Evolutionary conservation across 306 rosid genomes (phyloP).

Genomic region (Lotus japonicus): DNA sequence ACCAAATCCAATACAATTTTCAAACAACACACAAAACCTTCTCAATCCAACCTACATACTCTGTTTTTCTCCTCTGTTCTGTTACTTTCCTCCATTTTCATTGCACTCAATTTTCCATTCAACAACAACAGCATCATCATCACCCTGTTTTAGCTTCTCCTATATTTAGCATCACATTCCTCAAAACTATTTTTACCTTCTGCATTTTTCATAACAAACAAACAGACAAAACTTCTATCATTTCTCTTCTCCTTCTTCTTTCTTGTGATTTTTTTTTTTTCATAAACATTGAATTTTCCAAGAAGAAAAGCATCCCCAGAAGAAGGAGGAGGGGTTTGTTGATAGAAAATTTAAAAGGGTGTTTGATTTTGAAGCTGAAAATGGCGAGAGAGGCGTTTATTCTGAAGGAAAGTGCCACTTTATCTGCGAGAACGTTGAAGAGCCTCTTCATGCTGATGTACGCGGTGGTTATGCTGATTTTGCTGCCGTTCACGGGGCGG

Average conservation of each 20-base stretch:
- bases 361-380: background rate
- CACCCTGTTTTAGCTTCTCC: background rate
- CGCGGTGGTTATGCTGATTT: conserved; percentile 43
- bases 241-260: background rate
- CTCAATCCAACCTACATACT: background rate
- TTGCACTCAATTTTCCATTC: background rate
- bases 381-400: conserved; percentile 32
- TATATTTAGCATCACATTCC: background rate
- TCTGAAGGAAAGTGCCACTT: conserved; percentile 23
- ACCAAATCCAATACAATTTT: too few relatives aligned
- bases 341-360: conserved; percentile 16
- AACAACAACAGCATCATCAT: background rate
- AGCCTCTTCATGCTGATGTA: conserved; percentile 45
- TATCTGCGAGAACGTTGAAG: conserved; percentile 48
- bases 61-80: background rate
- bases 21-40: background rate
- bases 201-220: background rate
- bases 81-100: background rate
- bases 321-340: background rate
- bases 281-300: background rate
- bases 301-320: background rate
- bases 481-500: conserved; percentile 64
- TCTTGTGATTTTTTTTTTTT: background rate
- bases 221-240: background rate
- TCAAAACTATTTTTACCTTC: conserved; percentile 4